phyloP scores from a whole-genome alignment of 2,329 filamentous ascomycete genomes.

The Sordariomycetes sp. region DNA sequence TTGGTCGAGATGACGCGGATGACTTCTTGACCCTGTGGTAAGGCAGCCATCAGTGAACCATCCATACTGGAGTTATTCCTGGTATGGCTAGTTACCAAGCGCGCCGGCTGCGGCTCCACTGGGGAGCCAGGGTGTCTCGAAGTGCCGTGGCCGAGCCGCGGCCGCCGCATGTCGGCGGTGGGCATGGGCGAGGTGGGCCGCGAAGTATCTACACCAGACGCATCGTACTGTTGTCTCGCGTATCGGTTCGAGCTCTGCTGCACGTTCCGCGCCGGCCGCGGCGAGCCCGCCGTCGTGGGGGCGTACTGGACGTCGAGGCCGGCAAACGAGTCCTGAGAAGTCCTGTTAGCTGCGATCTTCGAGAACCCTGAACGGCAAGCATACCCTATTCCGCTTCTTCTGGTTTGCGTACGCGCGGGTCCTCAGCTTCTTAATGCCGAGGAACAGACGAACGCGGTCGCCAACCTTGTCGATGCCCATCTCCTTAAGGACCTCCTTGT shows the following conservation, averaged over 20 bases:
- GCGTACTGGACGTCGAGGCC: conserved; percentile 55
- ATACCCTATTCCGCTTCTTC: conserved; percentile 73
- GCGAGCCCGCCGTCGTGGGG: conserved; percentile 46
- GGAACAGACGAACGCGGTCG: conserved; percentile 81
- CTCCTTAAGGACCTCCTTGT: conserved; percentile 90
- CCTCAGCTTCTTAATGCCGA: conserved; percentile 71
- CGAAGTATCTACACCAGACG: conserved; percentile 36
- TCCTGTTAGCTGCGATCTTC: conserved; percentile 2
- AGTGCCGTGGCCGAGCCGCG: conserved; percentile 35
- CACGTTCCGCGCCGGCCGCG: conserved; percentile 32
- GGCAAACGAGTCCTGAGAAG: conserved; percentile 66
- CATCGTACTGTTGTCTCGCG: conserved; percentile 49
- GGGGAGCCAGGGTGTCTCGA: conserved; percentile 46
- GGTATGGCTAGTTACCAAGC: conserved; percentile 54
- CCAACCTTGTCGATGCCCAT: conserved; percentile 98
- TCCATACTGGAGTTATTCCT: conserved; percentile 77
- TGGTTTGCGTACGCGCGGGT: conserved; percentile 64
- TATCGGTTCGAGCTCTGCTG: conserved; percentile 22
- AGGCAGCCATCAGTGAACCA: conserved; percentile 69
- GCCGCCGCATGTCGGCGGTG: conserved; percentile 41
- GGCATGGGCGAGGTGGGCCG: conserved; percentile 57
- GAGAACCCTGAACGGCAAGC: conserved; percentile 1
- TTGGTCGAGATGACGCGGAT: conserved; percentile 89
- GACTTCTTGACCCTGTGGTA: conserved; percentile 76
- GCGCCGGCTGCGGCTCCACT: conserved; percentile 48